Base-by-base conservation (phyloP, 2,329 filamentous ascomycete genomes). In the Claviceps sorghi region DNA sequence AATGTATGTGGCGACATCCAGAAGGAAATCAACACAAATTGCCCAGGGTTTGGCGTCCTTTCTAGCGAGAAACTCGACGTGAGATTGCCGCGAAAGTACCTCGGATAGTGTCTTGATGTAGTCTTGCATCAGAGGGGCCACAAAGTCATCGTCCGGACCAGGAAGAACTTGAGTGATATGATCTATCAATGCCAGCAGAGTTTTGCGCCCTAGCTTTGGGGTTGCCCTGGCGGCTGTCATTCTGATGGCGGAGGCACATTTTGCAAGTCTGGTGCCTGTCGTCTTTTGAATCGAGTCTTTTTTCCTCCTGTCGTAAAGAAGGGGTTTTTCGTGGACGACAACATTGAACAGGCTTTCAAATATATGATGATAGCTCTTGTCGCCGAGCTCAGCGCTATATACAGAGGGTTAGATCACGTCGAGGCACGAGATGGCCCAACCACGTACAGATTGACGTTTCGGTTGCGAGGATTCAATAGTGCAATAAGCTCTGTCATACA, bases 341-440 rank as follows among this genome's bases (percentile, higher is more conserved):
- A 76, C 83, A 51, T 78, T 76, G 62, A 96, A 95, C 2, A 97
- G 71, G 1, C 80, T 78, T 61, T 96, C 88, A 59, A 88, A 87
- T 44, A 96, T 81, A 54, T 79, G 78, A 62, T 93, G 84, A 58
- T 86, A 95, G n/a, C 78, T 78, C 63, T 85, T 86, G 63, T 95
- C 88, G 46, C 77, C 78, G 36, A 95, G 71, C 13, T 67, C 61
- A 32, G 65, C 61, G 38, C 67, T 69, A 17, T 9, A 13, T 22
- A n/a, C 6, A n/a, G 17, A 5, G n/a, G 36, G 41, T 47, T 32
- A 46, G 29, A 42, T 32, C 9, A 40, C 47, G 17, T 43, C 21
- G 29, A 11, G n/a, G 29, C 7, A 26, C n/a, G 15, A 47, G 19
- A 38, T 38, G 38, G 9, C 22, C 19, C n/a, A 38, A 21, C n/a